These are phyloP conservation scores for Glomus cerebriforme DNA, from an alignment of 192 early-diverging fungal species.

Conservation along the genomic window DNA sequence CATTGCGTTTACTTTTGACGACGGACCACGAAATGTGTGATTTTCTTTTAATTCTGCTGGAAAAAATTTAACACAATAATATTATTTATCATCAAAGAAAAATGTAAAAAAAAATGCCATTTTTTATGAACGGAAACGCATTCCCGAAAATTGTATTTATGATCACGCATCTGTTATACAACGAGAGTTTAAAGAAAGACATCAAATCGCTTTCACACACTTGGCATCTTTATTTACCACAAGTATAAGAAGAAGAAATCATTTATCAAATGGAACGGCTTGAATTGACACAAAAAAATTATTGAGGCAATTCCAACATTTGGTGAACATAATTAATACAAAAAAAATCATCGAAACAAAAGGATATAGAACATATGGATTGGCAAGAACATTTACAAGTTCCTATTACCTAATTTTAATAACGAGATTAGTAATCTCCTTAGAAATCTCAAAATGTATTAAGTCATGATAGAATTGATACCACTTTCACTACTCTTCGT, in stretches of 20 bases:
- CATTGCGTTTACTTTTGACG: constrained; percentile 9
- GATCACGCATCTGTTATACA: constrained; percentile 50
- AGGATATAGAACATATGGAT: constrained; percentile 41
- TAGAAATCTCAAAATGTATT: neutral
- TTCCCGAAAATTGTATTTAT: constrained; percentile 37
- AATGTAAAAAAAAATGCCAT: constrained; percentile 62
- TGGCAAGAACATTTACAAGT: neutral
- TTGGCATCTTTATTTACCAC: constrained; percentile 57
- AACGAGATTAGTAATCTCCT: neutral
- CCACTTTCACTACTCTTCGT: neutral
- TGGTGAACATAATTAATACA: constrained; percentile 35
- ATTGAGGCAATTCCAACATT: constrained; percentile 56
- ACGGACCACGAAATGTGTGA: neutral
- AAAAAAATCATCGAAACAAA: constrained; percentile 14
- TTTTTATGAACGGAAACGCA: constrained; percentile 65
- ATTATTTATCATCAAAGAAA: constrained; percentile 27
- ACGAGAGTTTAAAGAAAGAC: constrained; percentile 44
- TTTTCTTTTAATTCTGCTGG: no score
- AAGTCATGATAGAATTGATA: neutral
- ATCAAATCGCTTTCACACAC: constrained; percentile 65
- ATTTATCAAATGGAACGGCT: constrained; percentile 48
- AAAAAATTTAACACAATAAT: no score
- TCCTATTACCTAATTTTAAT: neutral
- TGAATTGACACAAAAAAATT: constrained; percentile 44
- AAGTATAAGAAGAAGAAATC: constrained; percentile 41